Percentiles rank a stretch among this genome's conserved stretches.
These are phyloP conservation scores for Boletus coccyginus DNA, from an alignment of 768 basidiomycete species.

Conservation along the genomic window DNA sequence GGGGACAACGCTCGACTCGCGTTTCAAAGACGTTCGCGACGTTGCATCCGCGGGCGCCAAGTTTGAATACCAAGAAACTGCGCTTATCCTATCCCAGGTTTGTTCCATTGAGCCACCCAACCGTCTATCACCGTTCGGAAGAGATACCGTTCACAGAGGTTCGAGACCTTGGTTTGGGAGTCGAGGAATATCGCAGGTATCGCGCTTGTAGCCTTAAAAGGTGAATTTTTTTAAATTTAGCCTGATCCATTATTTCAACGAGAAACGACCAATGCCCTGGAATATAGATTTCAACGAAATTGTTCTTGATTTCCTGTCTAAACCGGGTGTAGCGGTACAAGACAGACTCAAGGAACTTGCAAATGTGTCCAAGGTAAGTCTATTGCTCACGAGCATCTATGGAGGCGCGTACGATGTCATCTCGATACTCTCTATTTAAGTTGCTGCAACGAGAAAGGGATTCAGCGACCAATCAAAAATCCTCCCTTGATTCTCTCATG, in stretches of 20 bases:
- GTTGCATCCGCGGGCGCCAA: neutral
- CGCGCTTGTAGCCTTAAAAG: constrained; percentile 17
- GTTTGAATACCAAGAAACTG: constrained; percentile 9
- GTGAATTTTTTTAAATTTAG: neutral
- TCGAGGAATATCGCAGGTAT: constrained; percentile 15
- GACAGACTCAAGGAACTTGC: constrained; percentile 16
- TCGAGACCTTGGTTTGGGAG: constrained; percentile 16
- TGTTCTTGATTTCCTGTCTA: constrained; percentile 18
- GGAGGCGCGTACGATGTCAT: neutral
- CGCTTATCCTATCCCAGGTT: constrained; percentile 11
- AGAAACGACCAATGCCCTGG: neutral
- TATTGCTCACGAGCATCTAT: too few species aligned
- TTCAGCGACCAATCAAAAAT: constrained; percentile 3
- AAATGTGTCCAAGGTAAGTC: constrained; percentile 8
- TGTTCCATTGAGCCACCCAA: neutral
- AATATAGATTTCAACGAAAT: constrained; percentile 19
- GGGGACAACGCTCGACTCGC: constrained; percentile 8
- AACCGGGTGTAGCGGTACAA: constrained; percentile 2
- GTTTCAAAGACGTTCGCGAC: constrained; percentile 14
- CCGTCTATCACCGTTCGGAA: neutral
- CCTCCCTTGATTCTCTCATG: constrained; percentile 8
- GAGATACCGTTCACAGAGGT: constrained; percentile 1
- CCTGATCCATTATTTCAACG: neutral
- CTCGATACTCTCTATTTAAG: neutral
- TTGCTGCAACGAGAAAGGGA: constrained; percentile 10